Conservation (phyloP, 495 filamentous ascomycete genomes). For the Tuber brumale region DNA sequence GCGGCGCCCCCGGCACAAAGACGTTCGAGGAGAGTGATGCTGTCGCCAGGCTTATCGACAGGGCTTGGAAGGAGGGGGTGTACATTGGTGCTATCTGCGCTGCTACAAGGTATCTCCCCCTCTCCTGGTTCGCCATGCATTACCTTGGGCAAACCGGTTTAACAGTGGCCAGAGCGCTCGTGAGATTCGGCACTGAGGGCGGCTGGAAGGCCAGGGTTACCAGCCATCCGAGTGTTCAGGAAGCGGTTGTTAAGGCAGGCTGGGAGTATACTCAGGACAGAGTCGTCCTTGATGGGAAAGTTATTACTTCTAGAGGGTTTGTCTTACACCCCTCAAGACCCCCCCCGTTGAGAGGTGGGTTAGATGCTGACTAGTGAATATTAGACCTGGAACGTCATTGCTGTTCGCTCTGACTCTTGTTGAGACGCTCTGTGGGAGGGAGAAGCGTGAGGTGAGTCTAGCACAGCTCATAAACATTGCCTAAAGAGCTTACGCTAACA, state of each 20-base stretch:
- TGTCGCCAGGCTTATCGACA: slow-evolving; percentile 21
- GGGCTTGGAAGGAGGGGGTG: slow-evolving; percentile 8
- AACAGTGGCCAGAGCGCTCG: neutral
- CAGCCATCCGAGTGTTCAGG: slow-evolving; percentile 32
- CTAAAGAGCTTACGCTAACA: slow-evolving; percentile 7
- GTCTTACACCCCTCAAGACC: neutral
- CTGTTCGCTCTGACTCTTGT: slow-evolving; percentile 35
- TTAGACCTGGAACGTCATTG: slow-evolving; percentile 27
- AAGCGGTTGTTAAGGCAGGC: slow-evolving; percentile 24
- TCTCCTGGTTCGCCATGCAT: neutral
- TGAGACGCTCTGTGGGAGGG: slow-evolving; percentile 25
- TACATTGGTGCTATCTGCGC: slow-evolving; percentile 29
- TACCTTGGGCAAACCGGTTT: neutral
- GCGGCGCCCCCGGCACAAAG: slow-evolving; percentile 29
- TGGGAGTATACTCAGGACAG: slow-evolving; percentile 31
- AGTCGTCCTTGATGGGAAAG: slow-evolving; percentile 23
- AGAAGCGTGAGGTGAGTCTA: slow-evolving; percentile 21
- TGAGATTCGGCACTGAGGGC: slow-evolving; percentile 6
- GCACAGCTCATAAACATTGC: neutral
- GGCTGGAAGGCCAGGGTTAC: slow-evolving; percentile 27
- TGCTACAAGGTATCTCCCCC: slow-evolving; percentile 20
- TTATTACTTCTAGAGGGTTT: slow-evolving; percentile 34
- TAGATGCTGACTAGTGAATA: neutral
- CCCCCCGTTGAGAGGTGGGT: neutral
- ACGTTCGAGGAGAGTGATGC: slow-evolving; percentile 24